Evolutionary conservation across 352 stramenopile species (phyloP).

Genomic region (Phytophthora citrophthora): DNA sequence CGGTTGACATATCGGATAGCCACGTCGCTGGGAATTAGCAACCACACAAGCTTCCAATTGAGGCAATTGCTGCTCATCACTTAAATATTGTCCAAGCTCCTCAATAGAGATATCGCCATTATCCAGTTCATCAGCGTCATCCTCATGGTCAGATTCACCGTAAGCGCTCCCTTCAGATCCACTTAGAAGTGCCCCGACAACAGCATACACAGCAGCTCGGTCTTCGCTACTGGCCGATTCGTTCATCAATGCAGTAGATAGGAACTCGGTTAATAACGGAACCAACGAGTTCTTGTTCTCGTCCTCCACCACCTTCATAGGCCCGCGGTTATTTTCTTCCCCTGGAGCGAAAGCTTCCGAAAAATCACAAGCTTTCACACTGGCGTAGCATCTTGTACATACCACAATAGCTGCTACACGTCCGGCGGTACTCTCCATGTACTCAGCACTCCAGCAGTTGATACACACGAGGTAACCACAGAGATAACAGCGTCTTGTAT

Average conservation of each 20-base stretch:
- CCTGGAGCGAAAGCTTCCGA: slow-evolving; percentile 20
- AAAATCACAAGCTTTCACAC: slow-evolving; percentile 27
- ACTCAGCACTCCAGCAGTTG: slow-evolving; percentile 30
- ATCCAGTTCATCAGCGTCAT: slow-evolving; percentile 13
- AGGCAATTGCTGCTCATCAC: slow-evolving; percentile 14
- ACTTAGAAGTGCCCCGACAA: slow-evolving; percentile 35
- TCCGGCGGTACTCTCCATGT: slow-evolving; percentile 23
- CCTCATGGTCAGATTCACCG: slow-evolving; percentile 14
- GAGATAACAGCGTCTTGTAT: slow-evolving; percentile 31
- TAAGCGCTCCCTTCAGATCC: slow-evolving; percentile 2
- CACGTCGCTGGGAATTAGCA: slow-evolving; percentile 34
- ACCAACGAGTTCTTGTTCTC: neutral
- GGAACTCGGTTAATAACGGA: slow-evolving; percentile 31
- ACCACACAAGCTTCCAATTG: slow-evolving; percentile 25
- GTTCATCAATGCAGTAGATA: slow-evolving; percentile 29
- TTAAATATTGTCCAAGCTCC: slow-evolving; percentile 17
- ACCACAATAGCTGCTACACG: slow-evolving; percentile 26
- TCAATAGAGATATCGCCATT: slow-evolving; percentile 14
- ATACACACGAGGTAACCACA: slow-evolving; percentile 29
- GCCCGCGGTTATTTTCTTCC: slow-evolving; percentile 13
- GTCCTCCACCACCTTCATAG: slow-evolving; percentile 10
- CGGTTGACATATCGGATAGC: slow-evolving; percentile 34
- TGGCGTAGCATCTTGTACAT: slow-evolving; percentile 16
- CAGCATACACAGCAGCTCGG: slow-evolving; percentile 28
- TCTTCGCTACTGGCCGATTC: slow-evolving; percentile 1